Evolutionary conservation across 1,284 basidiomycete genomes (phyloP), one percentile per base, ranked within the genome.

Genomic region (Melampsora larici-populina): DNA sequence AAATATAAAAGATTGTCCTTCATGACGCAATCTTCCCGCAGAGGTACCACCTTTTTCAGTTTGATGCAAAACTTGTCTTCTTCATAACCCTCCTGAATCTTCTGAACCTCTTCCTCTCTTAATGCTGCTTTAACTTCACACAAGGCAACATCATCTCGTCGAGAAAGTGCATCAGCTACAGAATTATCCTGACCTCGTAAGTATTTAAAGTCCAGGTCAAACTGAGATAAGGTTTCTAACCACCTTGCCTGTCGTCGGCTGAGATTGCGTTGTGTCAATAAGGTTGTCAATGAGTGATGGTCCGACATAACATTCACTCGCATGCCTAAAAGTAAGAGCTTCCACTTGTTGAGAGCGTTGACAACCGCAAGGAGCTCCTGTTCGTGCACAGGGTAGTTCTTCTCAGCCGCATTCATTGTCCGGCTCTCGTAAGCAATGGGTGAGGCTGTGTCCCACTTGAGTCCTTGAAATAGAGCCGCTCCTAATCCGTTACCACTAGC

Each of bases 1-100:
- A 85, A 75, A 73, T 80, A 86, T 40, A 85, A 80, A 0, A 86
- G 79, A 0, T 80, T 81, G 29, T 82, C 71, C 1, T 66, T 26
- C 11, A 9, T 8, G 2, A 49, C 24, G 15, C 66, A 55, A n/a
- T 70, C 17, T 24, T 60, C 65, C 43, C 64, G 29, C 1, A 55
- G 24, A 1, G 65, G 29, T 29, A 66, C n/a, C 1, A 66, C 64
- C 36, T 66, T 66, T 1, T 9, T 1, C 5, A 66, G 11, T 31
- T 31, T 13, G 3, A 66, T 33, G 36, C 64, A 66, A 29, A 66
- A 66, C 9, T 11, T 31, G 13, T 66, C 33, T 13, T 31, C 33
- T 3, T 18, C 17, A 66, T 66, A 66, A 15, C 33, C 33, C 64
- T 4, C 13, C 11, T 31, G n/a, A 40, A 66, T 66, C 33, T 33